Percentiles rank a stretch among this genome's conserved stretches.
Evolutionary conservation across 176 grass and related monocot genomes (phyloP).

Genomic region (Oryza longistaminata): DNA sequence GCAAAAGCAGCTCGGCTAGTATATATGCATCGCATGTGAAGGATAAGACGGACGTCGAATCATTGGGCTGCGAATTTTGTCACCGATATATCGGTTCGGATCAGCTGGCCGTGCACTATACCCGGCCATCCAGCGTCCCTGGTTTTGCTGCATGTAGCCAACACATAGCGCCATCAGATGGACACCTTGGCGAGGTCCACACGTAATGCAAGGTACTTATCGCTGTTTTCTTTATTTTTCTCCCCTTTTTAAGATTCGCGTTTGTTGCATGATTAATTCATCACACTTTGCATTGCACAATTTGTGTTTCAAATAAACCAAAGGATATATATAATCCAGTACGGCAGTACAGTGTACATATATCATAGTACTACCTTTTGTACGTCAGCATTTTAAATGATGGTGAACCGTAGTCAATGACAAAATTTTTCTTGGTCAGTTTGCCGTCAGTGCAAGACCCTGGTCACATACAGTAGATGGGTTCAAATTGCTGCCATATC

Average conservation of each 20-base stretch:
- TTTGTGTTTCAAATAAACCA: not conserved
- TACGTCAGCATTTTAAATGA: not conserved
- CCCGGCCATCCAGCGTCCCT: no score
- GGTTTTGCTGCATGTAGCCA: slow-evolving; percentile 31
- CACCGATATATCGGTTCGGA: not conserved
- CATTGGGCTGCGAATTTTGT: not conserved
- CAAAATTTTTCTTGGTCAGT: not conserved
- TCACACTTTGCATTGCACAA: not conserved
- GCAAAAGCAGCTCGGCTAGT: not conserved
- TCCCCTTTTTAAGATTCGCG: not conserved
- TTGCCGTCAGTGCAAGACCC: not conserved
- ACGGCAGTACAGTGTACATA: not conserved
- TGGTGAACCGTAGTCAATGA: not conserved
- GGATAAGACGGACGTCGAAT: slow-evolving; percentile 41
- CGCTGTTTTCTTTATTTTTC: not conserved
- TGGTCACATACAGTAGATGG: not conserved
- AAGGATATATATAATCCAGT: not conserved
- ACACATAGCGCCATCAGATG: slow-evolving; percentile 36
- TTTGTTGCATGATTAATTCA: not conserved
- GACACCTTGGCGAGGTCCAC: slow-evolving; percentile 9
- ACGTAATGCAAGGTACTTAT: slow-evolving; percentile 2
- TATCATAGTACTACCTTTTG: not conserved
- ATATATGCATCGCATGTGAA: slow-evolving; percentile 30
- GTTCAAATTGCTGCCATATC: not conserved
- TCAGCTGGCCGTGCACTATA: not conserved